Conservation (phyloP, 805 yeast species). For the Danielia reshetovae region DNA sequence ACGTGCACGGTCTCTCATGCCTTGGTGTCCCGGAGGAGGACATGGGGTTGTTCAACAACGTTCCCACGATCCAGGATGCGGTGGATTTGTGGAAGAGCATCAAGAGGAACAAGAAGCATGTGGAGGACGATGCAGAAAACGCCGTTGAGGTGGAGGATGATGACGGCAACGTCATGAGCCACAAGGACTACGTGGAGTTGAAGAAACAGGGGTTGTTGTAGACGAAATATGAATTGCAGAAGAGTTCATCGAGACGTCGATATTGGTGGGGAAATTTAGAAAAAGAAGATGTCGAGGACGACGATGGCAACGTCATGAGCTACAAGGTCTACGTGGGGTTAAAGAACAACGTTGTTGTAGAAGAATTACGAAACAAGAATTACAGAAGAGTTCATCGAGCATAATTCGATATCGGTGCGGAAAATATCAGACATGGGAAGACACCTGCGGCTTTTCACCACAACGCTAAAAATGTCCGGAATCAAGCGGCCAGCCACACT, state of each 20-base stretch:
- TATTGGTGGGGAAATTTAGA: slow-evolving; percentile 42
- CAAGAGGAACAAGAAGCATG: slow-evolving; percentile 30
- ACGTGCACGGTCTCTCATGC: slow-evolving; percentile 66
- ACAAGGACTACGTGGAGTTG: slow-evolving; percentile 75
- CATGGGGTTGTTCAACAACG: slow-evolving; percentile 51
- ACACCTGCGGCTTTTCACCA: no score
- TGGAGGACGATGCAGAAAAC: slow-evolving; percentile 44
- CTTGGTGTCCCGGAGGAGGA: slow-evolving; percentile 61
- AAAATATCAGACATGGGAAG: slow-evolving; percentile 54
- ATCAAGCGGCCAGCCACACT: no score
- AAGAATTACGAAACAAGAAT: no score
- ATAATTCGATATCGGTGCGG: slow-evolving; percentile 36
- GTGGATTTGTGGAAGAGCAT: slow-evolving; percentile 49
- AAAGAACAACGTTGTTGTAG: slow-evolving; percentile 75
- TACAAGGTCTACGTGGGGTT: slow-evolving; percentile 78
- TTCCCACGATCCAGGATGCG: slow-evolving; percentile 69
- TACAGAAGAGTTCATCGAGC: no score
- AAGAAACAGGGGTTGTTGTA: slow-evolving; percentile 82
- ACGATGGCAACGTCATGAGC: slow-evolving; percentile 91
- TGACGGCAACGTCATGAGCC: slow-evolving; percentile 89
- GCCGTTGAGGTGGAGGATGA: slow-evolving; percentile 85
- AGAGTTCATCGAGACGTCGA: no score
- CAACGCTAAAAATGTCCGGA: no score
- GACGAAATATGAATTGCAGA: no score
- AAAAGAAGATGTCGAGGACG: slow-evolving; percentile 74